Evolutionary conservation across 371 early-diverging fungal species (phyloP), one percentile per base, ranked within the genome.

Genomic region (Mortierella sp.): DNA sequence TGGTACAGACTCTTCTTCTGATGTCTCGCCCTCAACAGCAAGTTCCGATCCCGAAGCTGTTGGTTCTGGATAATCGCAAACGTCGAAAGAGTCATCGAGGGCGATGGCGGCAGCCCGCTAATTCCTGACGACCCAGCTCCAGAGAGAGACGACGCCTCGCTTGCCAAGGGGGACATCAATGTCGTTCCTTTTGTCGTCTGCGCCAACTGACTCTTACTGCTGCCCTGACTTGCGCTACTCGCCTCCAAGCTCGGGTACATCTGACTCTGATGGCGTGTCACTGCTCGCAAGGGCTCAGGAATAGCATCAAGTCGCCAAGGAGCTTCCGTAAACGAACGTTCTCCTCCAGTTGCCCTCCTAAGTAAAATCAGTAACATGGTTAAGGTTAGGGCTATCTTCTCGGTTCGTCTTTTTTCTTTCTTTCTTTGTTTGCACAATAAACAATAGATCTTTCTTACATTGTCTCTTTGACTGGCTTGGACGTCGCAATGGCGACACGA

Each of bases 1-100:
- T 88, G 83, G 18, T 79, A 72, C 35, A 88, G 51, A 63, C 86
- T 76, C 72, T 83, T 87, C 68, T 87, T 83, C 70, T 75, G 78
- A 38, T 83, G 79, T 27, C 80, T 70, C 21, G 78, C 81, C 71
- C 63, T 54, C 71, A 82, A 55, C 63, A 81, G 48, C 76, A 77
- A 41, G 41, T 83, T 81, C 41, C 84, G 81, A 49, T 83, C 84
- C 24, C 80, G 74, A 49, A 84, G 77, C 73, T 88, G 88, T 51
- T 87, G 83, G 72, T 87, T 83, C 60, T 87, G 86, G 54, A 85
- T 87, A 48, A 80, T 75, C 12, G 82, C 82, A 70, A 87, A 87
- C 14, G 79, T 72, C 24, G 88, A 88, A 11, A 78, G 48, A 1
- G 79, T 41, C n/a, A 75, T 71, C 35, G 76, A 27, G 10, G 58